phyloP scores from a whole-genome alignment of 2,329 filamentous ascomycete species.

The Blastomyces gilchristii region DNA sequence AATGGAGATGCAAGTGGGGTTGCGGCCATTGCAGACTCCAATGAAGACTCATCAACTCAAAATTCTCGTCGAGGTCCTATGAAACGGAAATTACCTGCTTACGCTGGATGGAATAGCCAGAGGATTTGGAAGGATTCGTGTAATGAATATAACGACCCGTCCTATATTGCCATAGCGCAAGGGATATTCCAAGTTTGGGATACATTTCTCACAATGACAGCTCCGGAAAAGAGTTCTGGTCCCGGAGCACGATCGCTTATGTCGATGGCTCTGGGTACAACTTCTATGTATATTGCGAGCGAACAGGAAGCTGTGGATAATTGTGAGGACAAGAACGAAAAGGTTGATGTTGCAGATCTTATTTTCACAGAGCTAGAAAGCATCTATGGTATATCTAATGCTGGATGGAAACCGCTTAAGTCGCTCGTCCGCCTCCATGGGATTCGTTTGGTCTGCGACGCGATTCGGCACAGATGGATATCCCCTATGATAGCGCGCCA shows the following conservation, averaged over 20 bases:
- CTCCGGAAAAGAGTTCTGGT: slow-evolving; percentile 10
- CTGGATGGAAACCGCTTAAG: slow-evolving; percentile 33
- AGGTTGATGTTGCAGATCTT: slow-evolving; percentile 32
- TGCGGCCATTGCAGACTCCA: neutral
- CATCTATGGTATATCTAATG: slow-evolving; percentile 25
- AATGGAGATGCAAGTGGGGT: neutral
- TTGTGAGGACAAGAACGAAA: slow-evolving; percentile 22
- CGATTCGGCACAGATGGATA: slow-evolving; percentile 30
- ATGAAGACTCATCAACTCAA: neutral
- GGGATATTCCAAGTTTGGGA: slow-evolving; percentile 28
- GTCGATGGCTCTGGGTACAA: slow-evolving; percentile 27
- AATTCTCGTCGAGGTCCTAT: slow-evolving; percentile 7
- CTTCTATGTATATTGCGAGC: slow-evolving; percentile 31
- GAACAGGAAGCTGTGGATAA: slow-evolving; percentile 30
- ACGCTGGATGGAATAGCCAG: slow-evolving; percentile 6
- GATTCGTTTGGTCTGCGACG: slow-evolving; percentile 28
- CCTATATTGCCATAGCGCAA: slow-evolving; percentile 27
- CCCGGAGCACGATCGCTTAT: slow-evolving; percentile 29
- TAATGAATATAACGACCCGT: slow-evolving; percentile 17
- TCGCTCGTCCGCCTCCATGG: slow-evolving; percentile 34
- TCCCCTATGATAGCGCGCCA: slow-evolving; percentile 24
- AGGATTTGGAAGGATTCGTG: slow-evolving; percentile 26
- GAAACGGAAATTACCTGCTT: slow-evolving; percentile 10
- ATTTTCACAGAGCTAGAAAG: slow-evolving; percentile 35
- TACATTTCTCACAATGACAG: slow-evolving; percentile 30